Conservation (phyloP, 305 asterid genomes). For the Fraxinus latifolia region DNA sequence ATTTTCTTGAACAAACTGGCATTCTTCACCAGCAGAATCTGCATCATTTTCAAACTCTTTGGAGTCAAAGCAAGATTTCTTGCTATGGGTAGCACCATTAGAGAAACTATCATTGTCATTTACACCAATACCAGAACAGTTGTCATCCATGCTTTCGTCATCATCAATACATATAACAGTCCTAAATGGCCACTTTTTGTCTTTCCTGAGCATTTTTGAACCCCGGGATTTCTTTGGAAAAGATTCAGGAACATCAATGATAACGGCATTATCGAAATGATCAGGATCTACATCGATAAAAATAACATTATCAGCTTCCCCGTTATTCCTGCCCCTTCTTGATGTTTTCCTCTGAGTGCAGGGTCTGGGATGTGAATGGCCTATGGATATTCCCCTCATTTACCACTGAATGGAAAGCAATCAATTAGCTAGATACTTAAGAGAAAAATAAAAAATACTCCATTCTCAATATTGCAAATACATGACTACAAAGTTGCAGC, state of each 20-base stretch:
- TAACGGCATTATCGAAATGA: slow-evolving; percentile 38
- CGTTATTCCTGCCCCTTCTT: slow-evolving; percentile 49
- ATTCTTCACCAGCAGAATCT: slow-evolving; percentile 36
- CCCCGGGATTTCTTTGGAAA: slow-evolving; percentile 30
- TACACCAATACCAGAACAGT: slow-evolving; percentile 25
- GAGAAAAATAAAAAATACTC: not conserved
- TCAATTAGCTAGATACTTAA: slow-evolving; percentile 7
- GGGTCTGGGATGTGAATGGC: slow-evolving; percentile 41
- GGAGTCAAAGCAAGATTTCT: slow-evolving; percentile 28
- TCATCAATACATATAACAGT: slow-evolving; percentile 71
- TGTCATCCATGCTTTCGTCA: slow-evolving; percentile 46
- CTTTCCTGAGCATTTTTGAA: slow-evolving; percentile 32
- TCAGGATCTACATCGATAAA: slow-evolving; percentile 66
- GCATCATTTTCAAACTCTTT: slow-evolving; percentile 26
- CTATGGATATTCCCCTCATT: slow-evolving; percentile 51
- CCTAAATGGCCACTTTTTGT: slow-evolving; percentile 26
- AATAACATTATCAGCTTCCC: slow-evolving; percentile 40
- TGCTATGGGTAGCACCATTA: slow-evolving; percentile 42
- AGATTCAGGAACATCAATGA: slow-evolving; percentile 64
- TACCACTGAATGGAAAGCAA: slow-evolving; percentile 28
- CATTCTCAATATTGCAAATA: not conserved
- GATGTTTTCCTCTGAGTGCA: slow-evolving; percentile 39
- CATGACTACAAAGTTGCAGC: not conserved
- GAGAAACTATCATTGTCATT: slow-evolving; percentile 22
- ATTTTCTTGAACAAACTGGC: slow-evolving; percentile 44